Conservation (phyloP, 495 filamentous ascomycete genomes). For the Neurospora sp. region DNA sequence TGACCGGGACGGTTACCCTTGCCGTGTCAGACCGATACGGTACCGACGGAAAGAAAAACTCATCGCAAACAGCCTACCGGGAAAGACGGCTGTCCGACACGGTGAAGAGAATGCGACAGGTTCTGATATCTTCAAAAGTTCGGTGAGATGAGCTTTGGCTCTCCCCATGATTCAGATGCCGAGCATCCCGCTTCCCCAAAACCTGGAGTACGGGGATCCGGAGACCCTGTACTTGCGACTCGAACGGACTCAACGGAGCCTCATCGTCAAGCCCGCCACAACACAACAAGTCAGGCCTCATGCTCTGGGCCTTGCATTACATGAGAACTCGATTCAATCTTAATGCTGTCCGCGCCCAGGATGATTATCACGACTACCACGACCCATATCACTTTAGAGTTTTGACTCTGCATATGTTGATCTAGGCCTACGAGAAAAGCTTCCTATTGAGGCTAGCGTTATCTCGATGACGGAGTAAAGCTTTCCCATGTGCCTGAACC, state of each 20-base stretch:
- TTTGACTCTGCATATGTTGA: neutral
- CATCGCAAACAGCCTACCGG: neutral
- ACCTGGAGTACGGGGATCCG: neutral
- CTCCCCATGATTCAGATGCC: neutral
- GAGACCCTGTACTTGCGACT: neutral
- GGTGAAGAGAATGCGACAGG: neutral
- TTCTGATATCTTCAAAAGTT: neutral
- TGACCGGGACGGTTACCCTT: neutral
- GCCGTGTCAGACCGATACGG: neutral
- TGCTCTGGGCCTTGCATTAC: neutral
- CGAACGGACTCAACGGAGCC: neutral
- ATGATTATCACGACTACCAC: neutral
- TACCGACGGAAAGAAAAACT: neutral
- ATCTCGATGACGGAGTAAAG: neutral
- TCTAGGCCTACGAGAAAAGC: neutral
- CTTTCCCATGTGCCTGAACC: neutral
- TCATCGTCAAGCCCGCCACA: neutral
- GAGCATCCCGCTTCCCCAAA: neutral
- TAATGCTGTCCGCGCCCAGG: neutral
- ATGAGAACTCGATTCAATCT: neutral
- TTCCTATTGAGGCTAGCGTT: neutral
- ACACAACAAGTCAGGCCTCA: neutral
- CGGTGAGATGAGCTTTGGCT: neutral
- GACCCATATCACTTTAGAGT: neutral
- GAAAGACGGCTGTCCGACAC: neutral